Base-by-base conservation (phyloP, 2,329 filamentous ascomycete genomes). In the Ascochyta viciae-villosae region DNA sequence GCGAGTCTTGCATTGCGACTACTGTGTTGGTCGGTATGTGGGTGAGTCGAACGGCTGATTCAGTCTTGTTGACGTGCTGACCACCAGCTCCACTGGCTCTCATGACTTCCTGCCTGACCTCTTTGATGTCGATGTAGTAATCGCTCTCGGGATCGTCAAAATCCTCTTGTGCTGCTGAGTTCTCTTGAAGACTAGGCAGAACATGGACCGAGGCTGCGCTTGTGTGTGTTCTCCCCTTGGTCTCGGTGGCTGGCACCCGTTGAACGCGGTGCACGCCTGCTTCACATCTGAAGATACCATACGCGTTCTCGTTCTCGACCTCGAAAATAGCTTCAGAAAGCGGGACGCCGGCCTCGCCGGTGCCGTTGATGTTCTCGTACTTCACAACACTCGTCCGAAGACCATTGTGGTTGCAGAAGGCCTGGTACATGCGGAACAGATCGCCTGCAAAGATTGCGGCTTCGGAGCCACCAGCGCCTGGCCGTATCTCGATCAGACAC, bases 41-140 rank as follows among this genome's bases (percentile, higher is more conserved):
- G 2, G 93, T 98, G 68, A 99, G 82, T 9, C 95, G 89, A 58
- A 99, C 91, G 3, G 95, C 95, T 27, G 92, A 96, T 79, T 99
- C 95, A 0, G 95, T 99, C 75, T 94, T 97, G 79, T 99, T 99
- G 73, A 99, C 95, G 77, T 99, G 95, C 79, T 99, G 95, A 0
- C 95, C 95, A 29, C 95, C 95, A 0, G 95, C 94, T 57, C 95
- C 95, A 41, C 91, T 83, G 0, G 95, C 92, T 15, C 93, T 85
- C 93, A 98, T 96, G 58, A 92, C 91, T 73, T 99, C 95, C 19
- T 86, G 82, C 47, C 84, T 84, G 23, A 99, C 92, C 56, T 99
- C 94, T 58, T 87, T 83, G 6, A 90, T 87, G 70, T 96, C 87
- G 57, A 99, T 83, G 78, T 93, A 96, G 78, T 96, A 97, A 72